Base-by-base conservation (phyloP, 179 eudicot genomes). In the Corrigiola litoralis region DNA sequence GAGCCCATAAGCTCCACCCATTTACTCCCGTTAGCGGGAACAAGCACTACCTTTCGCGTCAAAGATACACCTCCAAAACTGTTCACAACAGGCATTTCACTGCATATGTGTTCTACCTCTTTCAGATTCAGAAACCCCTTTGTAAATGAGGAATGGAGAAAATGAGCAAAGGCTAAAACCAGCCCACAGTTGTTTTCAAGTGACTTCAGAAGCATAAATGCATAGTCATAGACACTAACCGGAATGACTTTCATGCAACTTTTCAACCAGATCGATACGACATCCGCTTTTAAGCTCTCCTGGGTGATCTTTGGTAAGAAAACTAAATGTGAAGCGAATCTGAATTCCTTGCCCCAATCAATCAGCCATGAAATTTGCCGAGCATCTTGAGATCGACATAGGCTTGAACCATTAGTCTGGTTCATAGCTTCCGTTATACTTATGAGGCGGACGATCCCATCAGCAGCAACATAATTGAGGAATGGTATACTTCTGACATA, bases 1-100 rank as follows among this genome's bases (percentile, higher is more conserved):
- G 87, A 75, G 37, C 88, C 84, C 34, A 83, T 28, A 60, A 87
- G 47, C 41, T 80, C 70, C 13, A 80, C 75, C 91, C 91, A 87
- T 52, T 78, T 72, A 80, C 90, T 83, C 21, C 76, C 84, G 9
- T 69, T 77, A 0, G 88, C 86, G 59, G 87, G 95, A 42, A 87
- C 82, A 31, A 87, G 79, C 53, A 85, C 75, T 23, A 75, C 75
- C 21, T 63, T 66, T 47, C 75, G 59, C 6, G 4, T 9, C 24
- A 21, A 24, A 63, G 50, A 41, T 32, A 85, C 68, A 5, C 36
- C 12, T 20, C 87, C 85, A 61, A 72, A 78, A 7, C 70, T 73
- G 61, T 84, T 73, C 14, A 86, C 72, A 5, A 86, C 62, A 13
- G 95, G 92, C 85, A 88, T 73, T 21, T 24, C 17, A 27, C 18